phyloP scores from a whole-genome alignment of 2,329 filamentous ascomycete genomes.

The Graphiopsis chlorocephala region DNA sequence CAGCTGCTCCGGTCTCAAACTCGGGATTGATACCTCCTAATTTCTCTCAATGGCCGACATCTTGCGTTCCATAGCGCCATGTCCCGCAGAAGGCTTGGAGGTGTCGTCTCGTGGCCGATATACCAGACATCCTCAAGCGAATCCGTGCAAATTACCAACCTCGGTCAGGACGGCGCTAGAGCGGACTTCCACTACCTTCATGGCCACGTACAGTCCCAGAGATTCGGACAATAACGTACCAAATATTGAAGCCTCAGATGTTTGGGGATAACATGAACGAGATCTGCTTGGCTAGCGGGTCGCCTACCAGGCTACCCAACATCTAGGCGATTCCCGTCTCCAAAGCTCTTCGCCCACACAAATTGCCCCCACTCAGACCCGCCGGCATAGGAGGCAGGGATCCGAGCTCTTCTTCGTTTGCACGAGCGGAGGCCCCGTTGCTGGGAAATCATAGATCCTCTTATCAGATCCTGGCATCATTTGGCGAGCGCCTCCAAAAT shows the following conservation, averaged over 20 bases:
- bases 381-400: constrained; percentile 14
- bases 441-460: constrained; percentile 5
- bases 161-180: constrained; percentile 2
- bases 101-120: not conserved
- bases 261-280: not conserved
- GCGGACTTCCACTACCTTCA: not conserved
- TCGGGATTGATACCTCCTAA: no score
- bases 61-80: not conserved
- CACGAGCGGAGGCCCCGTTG: not conserved
- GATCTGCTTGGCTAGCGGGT: constrained; percentile 9
- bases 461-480: constrained; percentile 15
- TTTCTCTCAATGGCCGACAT: not conserved
- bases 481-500: constrained; percentile 7
- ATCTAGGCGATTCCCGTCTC: constrained; percentile 2
- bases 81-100: not conserved
- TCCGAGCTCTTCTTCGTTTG: not conserved
- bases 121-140: not conserved
- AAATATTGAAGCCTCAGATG: not conserved
- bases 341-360: not conserved
- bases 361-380: constrained; percentile 1
- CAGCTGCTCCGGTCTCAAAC: not conserved
- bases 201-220: not conserved
- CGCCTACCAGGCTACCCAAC: not conserved
- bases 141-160: not conserved
- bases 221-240: constrained; percentile 5